Evolutionary conservation across 371 early-diverging fungal genomes (phyloP).

Genomic region (Amoeboradix gromovi): DNA sequence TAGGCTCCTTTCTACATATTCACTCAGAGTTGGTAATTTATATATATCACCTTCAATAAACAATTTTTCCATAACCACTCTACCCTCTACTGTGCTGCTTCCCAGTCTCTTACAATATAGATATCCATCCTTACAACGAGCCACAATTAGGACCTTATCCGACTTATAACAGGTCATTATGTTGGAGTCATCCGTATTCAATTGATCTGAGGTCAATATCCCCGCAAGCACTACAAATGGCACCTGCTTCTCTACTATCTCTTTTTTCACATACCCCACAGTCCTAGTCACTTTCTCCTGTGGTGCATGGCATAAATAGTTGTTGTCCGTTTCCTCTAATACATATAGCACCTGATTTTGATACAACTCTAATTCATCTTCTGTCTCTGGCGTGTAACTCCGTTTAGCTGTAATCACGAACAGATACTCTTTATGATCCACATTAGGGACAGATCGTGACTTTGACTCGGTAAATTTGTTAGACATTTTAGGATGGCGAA

Average conservation of each 20-base stretch:
- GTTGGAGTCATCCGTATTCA: neutral
- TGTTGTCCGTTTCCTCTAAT: neutral
- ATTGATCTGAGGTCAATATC: neutral
- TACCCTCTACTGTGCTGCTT: neutral
- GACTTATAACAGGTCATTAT: neutral
- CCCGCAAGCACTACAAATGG: neutral
- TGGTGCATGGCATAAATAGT: neutral
- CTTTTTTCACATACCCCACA: neutral
- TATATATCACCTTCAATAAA: neutral
- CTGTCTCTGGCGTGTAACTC: neutral
- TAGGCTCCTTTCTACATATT: neutral
- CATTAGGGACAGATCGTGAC: no score
- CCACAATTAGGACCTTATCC: neutral
- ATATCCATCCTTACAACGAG: neutral
- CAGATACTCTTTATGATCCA: neutral
- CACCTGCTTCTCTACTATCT: neutral
- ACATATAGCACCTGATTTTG: neutral
- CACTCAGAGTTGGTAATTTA: neutral
- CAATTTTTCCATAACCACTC: neutral
- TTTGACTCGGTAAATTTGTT: no score
- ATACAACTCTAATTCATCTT: neutral
- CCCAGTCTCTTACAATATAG: neutral
- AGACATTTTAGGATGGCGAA: no score
- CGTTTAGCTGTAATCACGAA: neutral
- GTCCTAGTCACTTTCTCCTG: neutral